Percentiles rank a stretch among this genome's conserved stretches.
phyloP scores from a whole-genome alignment of 179 eudicot species.

The Carnegiea gigantea region DNA sequence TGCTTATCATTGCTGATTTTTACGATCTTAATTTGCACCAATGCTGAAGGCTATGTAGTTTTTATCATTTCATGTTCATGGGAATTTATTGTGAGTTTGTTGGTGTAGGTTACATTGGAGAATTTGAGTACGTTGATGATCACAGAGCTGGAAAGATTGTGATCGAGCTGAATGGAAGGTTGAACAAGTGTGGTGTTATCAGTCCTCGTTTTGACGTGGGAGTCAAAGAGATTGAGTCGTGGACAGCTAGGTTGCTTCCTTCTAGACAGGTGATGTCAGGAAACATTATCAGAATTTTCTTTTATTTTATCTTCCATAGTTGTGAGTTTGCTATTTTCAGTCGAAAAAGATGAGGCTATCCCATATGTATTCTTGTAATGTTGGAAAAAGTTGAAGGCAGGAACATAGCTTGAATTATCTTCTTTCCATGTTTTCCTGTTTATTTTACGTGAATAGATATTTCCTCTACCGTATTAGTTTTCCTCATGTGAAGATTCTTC shows the following conservation, averaged over 20 bases:
- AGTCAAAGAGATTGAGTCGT: slow-evolving; percentile 59
- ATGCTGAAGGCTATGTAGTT: background rate
- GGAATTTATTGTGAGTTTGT: background rate
- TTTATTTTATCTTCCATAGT: background rate
- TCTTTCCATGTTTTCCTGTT: background rate
- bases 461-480: background rate
- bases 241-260: slow-evolving; percentile 66
- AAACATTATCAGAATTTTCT: background rate
- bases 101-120: slow-evolving; percentile 54
- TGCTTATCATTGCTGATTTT: background rate
- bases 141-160: slow-evolving; percentile 70
- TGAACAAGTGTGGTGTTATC: slow-evolving; percentile 74
- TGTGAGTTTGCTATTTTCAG: background rate
- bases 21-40: background rate
- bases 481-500: background rate
- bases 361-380: background rate
- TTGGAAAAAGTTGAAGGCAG: background rate
- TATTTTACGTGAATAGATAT: background rate
- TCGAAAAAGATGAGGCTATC: background rate
- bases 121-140: slow-evolving; percentile 70
- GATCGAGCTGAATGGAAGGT: slow-evolving; percentile 64
- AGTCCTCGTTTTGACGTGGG: slow-evolving; percentile 71
- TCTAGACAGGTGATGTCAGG: slow-evolving; percentile 57
- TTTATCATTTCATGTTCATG: background rate
- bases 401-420: background rate